Evolutionary conservation across 176 grass and related monocot genomes (phyloP).

Genomic region (Oryza glumipatula): DNA sequence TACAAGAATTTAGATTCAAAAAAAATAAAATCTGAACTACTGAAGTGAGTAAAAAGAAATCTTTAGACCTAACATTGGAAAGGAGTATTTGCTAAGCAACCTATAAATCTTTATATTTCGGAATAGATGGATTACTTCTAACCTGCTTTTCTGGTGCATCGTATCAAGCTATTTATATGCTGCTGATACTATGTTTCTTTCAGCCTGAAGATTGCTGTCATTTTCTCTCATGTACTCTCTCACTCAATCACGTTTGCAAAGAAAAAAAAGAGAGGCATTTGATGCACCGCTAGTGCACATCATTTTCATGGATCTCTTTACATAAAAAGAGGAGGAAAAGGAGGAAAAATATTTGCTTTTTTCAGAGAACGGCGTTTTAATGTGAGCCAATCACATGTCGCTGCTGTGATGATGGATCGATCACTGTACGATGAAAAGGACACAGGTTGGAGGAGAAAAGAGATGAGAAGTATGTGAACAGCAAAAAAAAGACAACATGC

Average conservation of each 20-base stretch:
- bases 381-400: constrained; percentile 32
- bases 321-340: background rate
- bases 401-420: background rate
- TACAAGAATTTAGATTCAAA: too few relatives aligned
- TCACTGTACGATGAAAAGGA: constrained; percentile 30
- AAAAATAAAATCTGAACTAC: too few relatives aligned
- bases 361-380: constrained; percentile 25
- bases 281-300: constrained; percentile 46
- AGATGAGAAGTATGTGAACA: background rate
- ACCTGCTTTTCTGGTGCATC: background rate
- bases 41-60: too few relatives aligned
- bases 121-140: too few relatives aligned
- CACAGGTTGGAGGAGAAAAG: background rate
- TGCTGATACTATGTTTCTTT: background rate
- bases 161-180: background rate
- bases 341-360: background rate
- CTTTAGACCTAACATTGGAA: too few relatives aligned
- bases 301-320: constrained; percentile 24
- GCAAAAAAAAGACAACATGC: background rate
- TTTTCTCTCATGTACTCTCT: background rate
- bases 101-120: too few relatives aligned
- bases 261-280: constrained; percentile 17
- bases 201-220: background rate
- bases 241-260: background rate
- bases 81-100: too few relatives aligned